Conservation (phyloP, 495 filamentous ascomycete genomes). For the Amphirosellinia nigrospora region DNA sequence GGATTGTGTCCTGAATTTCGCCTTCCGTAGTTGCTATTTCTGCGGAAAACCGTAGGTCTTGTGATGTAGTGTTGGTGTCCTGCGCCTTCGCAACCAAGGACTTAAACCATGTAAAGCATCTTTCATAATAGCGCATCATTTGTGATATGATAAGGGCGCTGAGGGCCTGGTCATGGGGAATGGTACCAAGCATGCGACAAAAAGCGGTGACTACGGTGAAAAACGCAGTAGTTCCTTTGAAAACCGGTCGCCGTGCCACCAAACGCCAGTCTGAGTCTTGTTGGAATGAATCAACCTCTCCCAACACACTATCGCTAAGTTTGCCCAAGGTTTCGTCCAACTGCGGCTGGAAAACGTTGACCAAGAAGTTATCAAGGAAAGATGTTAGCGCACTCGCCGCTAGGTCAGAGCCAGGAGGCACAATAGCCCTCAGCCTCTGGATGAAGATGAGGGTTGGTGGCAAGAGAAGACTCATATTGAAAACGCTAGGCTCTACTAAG, state of each 20-base stretch:
- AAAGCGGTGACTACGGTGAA: constrained; percentile 86
- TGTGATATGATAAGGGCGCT: constrained; percentile 88
- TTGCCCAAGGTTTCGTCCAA: constrained; percentile 94
- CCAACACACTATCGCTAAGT: constrained; percentile 79
- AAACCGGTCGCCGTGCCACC: constrained; percentile 81
- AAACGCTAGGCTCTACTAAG: constrained; percentile 92
- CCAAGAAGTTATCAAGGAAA: constrained; percentile 96
- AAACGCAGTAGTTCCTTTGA: constrained; percentile 91
- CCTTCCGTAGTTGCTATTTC: constrained; percentile 67
- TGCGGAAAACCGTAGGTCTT: constrained; percentile 72
- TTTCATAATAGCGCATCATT: constrained; percentile 87
- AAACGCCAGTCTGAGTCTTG: constrained; percentile 82
- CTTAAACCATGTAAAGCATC: constrained; percentile 90
- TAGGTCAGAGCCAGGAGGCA: constrained; percentile 83
- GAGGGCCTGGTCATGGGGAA: constrained; percentile 96
- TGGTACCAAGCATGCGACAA: constrained; percentile 91
- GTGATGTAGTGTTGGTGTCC: constrained; percentile 43
- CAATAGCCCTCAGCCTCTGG: constrained; percentile 87
- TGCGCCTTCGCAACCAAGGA: constrained; percentile 65
- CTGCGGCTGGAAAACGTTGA: constrained; percentile 97
- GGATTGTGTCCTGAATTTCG: constrained; percentile 69
- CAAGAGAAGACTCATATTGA: constrained; percentile 94
- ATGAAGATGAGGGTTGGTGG: constrained; percentile 94
- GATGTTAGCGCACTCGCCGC: constrained; percentile 86
- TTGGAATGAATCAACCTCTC: constrained; percentile 85